Conservation (phyloP, 1,284 basidiomycete species). For the Abortiporus biennis region DNA sequence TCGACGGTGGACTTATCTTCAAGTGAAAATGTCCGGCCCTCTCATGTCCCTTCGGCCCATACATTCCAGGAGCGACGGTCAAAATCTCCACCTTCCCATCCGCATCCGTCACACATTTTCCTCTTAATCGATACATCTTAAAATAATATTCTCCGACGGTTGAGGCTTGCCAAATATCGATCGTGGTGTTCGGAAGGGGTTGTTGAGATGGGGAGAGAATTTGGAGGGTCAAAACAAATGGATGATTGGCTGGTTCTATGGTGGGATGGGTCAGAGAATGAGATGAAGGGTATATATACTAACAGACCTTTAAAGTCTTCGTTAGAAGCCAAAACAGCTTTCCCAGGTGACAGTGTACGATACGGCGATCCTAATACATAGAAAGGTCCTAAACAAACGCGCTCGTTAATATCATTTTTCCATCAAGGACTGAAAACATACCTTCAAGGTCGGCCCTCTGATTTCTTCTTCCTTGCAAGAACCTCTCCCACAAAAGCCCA, state of each 20-base stretch:
- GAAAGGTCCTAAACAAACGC: conserved; percentile 17
- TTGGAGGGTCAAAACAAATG: conserved; percentile 18
- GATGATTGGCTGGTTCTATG: conserved; percentile 1
- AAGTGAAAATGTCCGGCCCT: conserved; percentile 22
- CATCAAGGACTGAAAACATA: not conserved
- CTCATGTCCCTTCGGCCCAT: conserved; percentile 9
- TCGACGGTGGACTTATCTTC: conserved; percentile 5
- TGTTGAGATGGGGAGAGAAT: conserved; percentile 20
- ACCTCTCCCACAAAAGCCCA: not conserved
- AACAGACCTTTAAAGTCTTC: conserved; percentile 18
- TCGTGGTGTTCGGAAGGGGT: conserved; percentile 16
- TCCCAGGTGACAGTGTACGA: conserved; percentile 20
- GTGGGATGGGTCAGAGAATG: not conserved
- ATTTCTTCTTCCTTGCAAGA: conserved; percentile 9
- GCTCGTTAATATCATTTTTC: not conserved
- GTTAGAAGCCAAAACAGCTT: conserved; percentile 18
- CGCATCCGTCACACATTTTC: conserved; percentile 18
- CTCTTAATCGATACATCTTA: conserved; percentile 20
- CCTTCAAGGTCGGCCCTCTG: conserved; percentile 11
- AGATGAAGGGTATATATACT: not conserved
- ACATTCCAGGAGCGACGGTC: conserved; percentile 19
- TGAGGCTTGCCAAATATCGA: conserved; percentile 26
- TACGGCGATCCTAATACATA: conserved; percentile 20
- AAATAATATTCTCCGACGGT: conserved; percentile 19
- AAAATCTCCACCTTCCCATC: conserved; percentile 22